Percentiles rank a stretch among this genome's conserved stretches.
Evolutionary conservation across 805 yeast genomes (phyloP).

Genomic region (Dipodascus geniculatus): DNA sequence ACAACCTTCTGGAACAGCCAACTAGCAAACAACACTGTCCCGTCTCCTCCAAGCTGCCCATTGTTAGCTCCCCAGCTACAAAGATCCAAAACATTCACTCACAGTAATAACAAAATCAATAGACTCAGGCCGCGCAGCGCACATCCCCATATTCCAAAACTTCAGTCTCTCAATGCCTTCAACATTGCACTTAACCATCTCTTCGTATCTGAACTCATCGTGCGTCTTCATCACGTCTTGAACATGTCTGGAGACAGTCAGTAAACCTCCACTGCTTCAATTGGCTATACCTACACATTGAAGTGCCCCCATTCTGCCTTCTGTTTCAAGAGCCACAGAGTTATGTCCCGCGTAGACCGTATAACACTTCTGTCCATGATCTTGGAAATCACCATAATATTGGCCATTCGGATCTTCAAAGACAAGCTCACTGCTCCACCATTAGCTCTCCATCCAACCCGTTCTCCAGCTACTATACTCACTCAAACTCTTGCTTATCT

Average conservation of each 20-base stretch:
- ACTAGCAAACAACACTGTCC: constrained; percentile 84
- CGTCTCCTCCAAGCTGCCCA: constrained; percentile 78
- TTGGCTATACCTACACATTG: constrained; percentile 55
- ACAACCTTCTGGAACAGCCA: constrained; percentile 74
- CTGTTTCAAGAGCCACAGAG: constrained; percentile 15
- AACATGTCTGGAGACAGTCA: constrained; percentile 36
- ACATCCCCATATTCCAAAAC: constrained; percentile 59
- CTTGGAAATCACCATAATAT: constrained; percentile 19
- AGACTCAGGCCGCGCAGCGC: constrained; percentile 31
- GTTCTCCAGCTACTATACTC: too few relatives aligned
- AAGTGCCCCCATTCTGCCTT: constrained; percentile 22
- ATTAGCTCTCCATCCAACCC: neutral
- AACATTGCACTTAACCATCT: constrained; percentile 38
- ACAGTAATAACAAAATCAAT: constrained; percentile 69
- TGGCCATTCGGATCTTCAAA: constrained; percentile 15
- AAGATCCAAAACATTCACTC: constrained; percentile 1
- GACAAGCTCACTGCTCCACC: constrained; percentile 14
- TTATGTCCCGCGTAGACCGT: constrained; percentile 15
- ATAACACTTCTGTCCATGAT: constrained; percentile 15
- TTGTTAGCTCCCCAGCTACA: too few relatives aligned
- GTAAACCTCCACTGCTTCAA: constrained; percentile 43
- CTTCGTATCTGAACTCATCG: constrained; percentile 49
- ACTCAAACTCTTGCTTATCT: constrained; percentile 21
- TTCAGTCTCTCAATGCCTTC: constrained; percentile 33
- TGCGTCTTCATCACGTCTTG: constrained; percentile 55